These are phyloP conservation scores for Potentilla sterilis DNA, from an alignment of 306 rosid species.

Conservation along the genomic window DNA sequence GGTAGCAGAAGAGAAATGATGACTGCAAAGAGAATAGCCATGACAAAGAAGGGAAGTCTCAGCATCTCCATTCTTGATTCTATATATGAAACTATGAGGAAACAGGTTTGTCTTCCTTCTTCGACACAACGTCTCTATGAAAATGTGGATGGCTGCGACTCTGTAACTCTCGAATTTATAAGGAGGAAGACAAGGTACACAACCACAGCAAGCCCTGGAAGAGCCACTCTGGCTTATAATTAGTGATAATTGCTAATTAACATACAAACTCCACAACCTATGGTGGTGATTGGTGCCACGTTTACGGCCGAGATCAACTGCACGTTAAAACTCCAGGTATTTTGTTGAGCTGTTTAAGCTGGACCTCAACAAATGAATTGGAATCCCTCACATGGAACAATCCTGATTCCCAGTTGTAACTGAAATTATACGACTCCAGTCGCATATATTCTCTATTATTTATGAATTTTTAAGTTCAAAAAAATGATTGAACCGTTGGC, in stretches of 20 bases:
- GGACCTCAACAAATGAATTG: constrained; percentile 27
- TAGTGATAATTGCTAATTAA: not conserved
- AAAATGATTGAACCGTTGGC: not conserved
- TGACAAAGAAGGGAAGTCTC: constrained; percentile 39
- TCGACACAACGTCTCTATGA: not conserved
- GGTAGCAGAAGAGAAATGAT: constrained; percentile 39
- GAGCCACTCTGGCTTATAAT: constrained; percentile 42
- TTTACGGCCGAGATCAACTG: constrained; percentile 21
- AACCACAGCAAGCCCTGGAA: not conserved
- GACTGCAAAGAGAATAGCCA: constrained; percentile 36
- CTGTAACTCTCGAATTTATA: not conserved
- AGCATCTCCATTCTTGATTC: constrained; percentile 46
- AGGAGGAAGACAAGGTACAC: not conserved
- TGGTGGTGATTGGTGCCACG: constrained; percentile 38
- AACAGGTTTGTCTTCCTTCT: not conserved
- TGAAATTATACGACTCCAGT: not conserved
- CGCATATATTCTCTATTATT: not conserved
- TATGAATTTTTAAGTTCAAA: not conserved
- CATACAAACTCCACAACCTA: not conserved
- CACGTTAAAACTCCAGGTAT: constrained; percentile 40
- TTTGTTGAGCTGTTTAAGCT: constrained; percentile 37
- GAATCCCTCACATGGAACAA: constrained; percentile 19
- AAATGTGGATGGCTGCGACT: not conserved
- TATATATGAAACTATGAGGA: not conserved
- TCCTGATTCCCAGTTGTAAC: not conserved